Evolutionary conservation across 371 early-diverging fungal species (phyloP), one percentile per base, ranked within the genome.

Genomic region (Mortierella sp.): DNA sequence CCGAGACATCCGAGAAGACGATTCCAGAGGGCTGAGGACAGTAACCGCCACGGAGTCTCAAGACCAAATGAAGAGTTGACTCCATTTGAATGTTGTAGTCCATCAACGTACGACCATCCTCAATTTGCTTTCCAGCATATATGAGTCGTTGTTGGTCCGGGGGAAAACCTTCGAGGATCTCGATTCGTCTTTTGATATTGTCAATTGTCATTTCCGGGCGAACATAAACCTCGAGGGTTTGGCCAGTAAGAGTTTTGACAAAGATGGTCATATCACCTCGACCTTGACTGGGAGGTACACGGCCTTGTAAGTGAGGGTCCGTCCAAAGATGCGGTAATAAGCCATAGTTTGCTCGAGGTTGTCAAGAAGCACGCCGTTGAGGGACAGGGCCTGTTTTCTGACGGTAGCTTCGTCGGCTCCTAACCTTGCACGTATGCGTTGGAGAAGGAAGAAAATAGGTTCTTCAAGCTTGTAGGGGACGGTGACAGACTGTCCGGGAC

Each of bases 111-210:
- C 97, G 97, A 73, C 97, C 98, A 91, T 98, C 98, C 91, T 99
- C 99, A 76, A 99, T 96, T 93, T 99, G 99, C 94, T 99, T 99
- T 84, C 99, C 99, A 88, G 98, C 99, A 89, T 99, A 99, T 88
- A 99, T 99, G 80, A 99, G 94, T 88, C 99, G 98, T 91, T 99
- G 99, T 94, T 99, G 99, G 90, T 99, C 99, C 77, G 99, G 99
- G 70, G 99, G 99, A 88, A 99, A 99, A 79, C 95, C 96, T 89
- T 74, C 75, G 94, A 98, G 98, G 92, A 98, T 24, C 21, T 65
- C 38, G 7, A 65, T 6, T 19, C 9, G 8, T 21, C 38, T 21
- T 38, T 65, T 65, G 38, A 65, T 24, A 7, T 24, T 2, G 1
- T 65, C 38, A 34, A 65, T 38, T 10, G 42, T 65, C 10, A 7